A percentile compares a stretch with the other conserved stretches of the same genome.
Evolutionary conservation across 495 filamentous ascomycete genomes (phyloP).

Genomic region (Podospora pseudopauciseta): DNA sequence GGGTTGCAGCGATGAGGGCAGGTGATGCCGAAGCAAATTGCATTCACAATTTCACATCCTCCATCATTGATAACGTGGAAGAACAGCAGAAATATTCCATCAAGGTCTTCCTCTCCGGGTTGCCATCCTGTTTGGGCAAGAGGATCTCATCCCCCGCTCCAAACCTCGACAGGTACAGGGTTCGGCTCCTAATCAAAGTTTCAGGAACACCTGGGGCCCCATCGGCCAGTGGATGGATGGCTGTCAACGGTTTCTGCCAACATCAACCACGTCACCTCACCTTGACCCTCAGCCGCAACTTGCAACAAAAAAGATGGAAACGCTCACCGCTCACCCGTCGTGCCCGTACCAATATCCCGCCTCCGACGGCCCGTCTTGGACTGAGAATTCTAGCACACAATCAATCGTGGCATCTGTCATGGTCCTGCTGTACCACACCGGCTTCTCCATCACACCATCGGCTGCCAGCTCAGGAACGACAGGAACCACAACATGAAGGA

Average conservation of each 20-base stretch:
- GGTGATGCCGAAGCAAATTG: slow-evolving; percentile 13
- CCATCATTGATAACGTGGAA: neutral
- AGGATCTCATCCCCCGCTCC: slow-evolving; percentile 13
- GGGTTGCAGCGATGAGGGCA: slow-evolving; percentile 12
- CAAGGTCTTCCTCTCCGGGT: neutral
- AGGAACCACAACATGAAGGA: neutral
- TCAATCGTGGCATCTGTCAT: neutral
- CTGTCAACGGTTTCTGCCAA: slow-evolving; percentile 6
- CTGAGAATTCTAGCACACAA: neutral
- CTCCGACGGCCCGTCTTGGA: slow-evolving; percentile 2
- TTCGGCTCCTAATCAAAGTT: slow-evolving; percentile 10
- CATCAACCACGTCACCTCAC: slow-evolving; percentile 9
- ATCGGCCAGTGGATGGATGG: slow-evolving; percentile 3
- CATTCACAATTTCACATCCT: neutral
- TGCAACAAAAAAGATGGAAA: neutral
- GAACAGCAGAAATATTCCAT: neutral
- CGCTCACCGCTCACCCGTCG: slow-evolving; percentile 9
- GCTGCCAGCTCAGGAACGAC: neutral
- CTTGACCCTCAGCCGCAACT: slow-evolving; percentile 6
- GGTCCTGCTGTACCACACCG: neutral
- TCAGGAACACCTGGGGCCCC: slow-evolving; percentile 17
- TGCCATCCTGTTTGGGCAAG: slow-evolving; percentile 12
- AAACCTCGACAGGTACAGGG: slow-evolving; percentile 8
- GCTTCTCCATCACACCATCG: neutral
- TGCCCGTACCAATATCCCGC: neutral